Base-by-base conservation (phyloP, 208 protist genomes). In the Leishmania martiniquensis region DNA sequence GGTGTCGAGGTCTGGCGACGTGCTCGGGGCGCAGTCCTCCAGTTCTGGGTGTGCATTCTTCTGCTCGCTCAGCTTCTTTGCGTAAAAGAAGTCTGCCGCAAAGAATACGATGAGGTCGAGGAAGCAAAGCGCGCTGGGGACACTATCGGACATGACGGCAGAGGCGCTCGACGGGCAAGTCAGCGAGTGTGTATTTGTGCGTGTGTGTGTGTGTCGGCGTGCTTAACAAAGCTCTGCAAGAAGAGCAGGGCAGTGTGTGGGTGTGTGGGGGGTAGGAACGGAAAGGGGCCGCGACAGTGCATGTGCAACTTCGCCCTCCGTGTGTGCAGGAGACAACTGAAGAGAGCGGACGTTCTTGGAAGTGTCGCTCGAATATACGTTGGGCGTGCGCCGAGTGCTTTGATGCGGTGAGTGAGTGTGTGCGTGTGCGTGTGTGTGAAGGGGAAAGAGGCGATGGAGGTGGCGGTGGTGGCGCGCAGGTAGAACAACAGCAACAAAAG, bases 1-100 rank as follows among this genome's bases (percentile, higher is more conserved):
- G n/a, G 91, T 85, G 78, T 95, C 91, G 63, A 93, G 72, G 77
- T 96, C 92, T 0, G 91, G 91, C 9, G 87, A 85, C 17, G 86
- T 81, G 59, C 74, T 63, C 5, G 92, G 92, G 13, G 89, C 84
- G 76, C 90, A 94, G 67, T 93, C 89, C 10, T 96, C 89, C 29
- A 96, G 72, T 80, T 93, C 87, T 12, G 89, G 87, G 82, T 91
- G 85, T 39, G 83, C 87, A 59, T 86, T 74, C 76, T 94, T 94
- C 57, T 87, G 84, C 34, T 75, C 39, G 69, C 85, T 87, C 22
- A 96, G 86, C 34, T 81, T 57, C 55, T 79, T 82, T 1, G 92
- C 90, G 42, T 90, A 88, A 69, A 91, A 52, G 68, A 93, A 90
- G 77, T 96, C 92, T 13, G 76, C 77, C 4, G 71, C 60, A 69